Percentiles rank a stretch among this genome's conserved stretches.
phyloP scores from a whole-genome alignment of 2,329 filamentous ascomycete genomes.

The Sporothrix inflata region DNA sequence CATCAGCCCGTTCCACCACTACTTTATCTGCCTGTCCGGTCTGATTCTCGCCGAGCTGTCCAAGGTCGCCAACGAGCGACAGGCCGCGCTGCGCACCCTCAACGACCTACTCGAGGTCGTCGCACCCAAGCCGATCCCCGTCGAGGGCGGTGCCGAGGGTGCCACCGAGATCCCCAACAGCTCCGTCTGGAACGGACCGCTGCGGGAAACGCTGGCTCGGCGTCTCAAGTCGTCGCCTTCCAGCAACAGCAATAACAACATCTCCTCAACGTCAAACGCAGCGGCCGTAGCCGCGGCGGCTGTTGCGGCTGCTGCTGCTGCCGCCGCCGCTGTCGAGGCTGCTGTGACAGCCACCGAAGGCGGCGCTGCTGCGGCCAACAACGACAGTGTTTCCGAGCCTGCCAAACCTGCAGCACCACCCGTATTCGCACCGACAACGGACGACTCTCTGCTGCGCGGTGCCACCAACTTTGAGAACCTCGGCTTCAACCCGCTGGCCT shows the following conservation, averaged over 20 bases:
- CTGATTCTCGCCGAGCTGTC: conserved; percentile 61
- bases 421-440: conserved; percentile 31
- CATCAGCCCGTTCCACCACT: conserved; percentile 67
- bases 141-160: conserved; percentile 34
- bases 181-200: conserved; percentile 57
- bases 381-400: conserved; percentile 21
- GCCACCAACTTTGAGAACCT: conserved; percentile 47
- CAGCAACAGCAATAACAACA: not conserved
- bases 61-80: conserved; percentile 56
- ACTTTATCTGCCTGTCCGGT: conserved; percentile 56
- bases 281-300: conserved; percentile 17
- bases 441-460: conserved; percentile 24
- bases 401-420: not conserved
- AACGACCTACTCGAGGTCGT: conserved; percentile 60
- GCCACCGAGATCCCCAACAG: conserved; percentile 35
- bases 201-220: conserved; percentile 57
- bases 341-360: conserved; percentile 1
- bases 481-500: conserved; percentile 46
- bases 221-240: conserved; percentile 40
- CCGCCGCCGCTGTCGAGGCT: conserved; percentile 38
- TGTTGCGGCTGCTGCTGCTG: conserved; percentile 34
- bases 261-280: conserved; percentile 27
- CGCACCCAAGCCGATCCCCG: conserved; percentile 42
- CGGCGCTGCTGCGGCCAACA: conserved; percentile 37
- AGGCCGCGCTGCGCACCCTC: conserved; percentile 58